phyloP scores from a whole-genome alignment of 2,329 filamentous ascomycete species.

The Elsinoe batatas region DNA sequence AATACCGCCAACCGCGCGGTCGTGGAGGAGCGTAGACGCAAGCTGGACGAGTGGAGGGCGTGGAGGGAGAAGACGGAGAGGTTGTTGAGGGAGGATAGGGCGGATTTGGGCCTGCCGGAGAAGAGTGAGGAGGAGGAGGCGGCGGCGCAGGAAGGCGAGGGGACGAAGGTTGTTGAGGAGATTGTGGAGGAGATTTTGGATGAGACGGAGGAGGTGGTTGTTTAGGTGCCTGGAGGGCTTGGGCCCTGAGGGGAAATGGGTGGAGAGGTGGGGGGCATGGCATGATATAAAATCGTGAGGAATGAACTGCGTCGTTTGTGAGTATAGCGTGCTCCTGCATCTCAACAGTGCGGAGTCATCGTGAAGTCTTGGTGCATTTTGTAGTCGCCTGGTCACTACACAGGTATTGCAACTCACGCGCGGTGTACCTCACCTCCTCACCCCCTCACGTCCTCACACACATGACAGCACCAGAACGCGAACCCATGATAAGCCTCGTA shows the following conservation, averaged over 20 bases:
- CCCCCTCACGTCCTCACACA: neutral
- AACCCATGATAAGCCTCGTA: slow-evolving; percentile 2
- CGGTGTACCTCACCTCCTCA: no score
- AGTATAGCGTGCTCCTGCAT: no score
- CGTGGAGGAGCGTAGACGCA: slow-evolving; percentile 71
- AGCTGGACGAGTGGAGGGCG: slow-evolving; percentile 79
- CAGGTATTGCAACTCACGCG: no score
- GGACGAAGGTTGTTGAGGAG: slow-evolving; percentile 52
- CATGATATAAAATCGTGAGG: neutral
- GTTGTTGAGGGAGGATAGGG: slow-evolving; percentile 63
- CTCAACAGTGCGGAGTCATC: no score
- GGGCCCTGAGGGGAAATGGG: neutral
- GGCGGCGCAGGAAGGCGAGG: slow-evolving; percentile 43
- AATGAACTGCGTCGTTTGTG: no score
- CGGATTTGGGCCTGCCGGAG: slow-evolving; percentile 54
- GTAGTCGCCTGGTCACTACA: no score
- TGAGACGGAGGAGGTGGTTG: slow-evolving; percentile 73
- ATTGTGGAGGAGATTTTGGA: slow-evolving; percentile 85
- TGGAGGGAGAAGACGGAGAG: slow-evolving; percentile 69
- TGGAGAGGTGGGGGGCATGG: neutral
- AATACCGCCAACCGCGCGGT: slow-evolving; percentile 90
- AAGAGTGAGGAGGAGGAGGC: slow-evolving; percentile 55
- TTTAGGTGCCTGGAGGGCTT: neutral
- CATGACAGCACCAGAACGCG: neutral
- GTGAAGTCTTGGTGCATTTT: no score